Base-by-base conservation (phyloP, 257 asterid species). In the Nyctanthes arbortristis region DNA sequence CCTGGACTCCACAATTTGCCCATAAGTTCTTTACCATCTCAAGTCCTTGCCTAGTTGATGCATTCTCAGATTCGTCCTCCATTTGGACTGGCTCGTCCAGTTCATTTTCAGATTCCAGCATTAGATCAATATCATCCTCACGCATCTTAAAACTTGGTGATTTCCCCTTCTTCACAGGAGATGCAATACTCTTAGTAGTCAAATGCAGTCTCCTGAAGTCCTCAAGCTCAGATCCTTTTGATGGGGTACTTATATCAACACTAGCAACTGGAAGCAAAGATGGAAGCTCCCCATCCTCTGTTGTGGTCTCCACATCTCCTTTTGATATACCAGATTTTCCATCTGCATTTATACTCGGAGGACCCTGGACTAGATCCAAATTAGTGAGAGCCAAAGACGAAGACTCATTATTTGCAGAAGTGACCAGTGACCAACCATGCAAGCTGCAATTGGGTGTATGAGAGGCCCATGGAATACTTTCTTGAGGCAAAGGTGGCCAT, bases 201-300 rank as follows among this genome's bases (percentile, higher is more conserved):
- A 86, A 86, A 47, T 82, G 82, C 69, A 84, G 65, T 79, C 82
- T 82, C 78, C 85, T 73, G 20, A 92, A 80, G 76, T 77, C 80
- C 67, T 84, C 89, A 54, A 73, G 67, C 64, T 77, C 89, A 67
- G 83, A 67, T 65, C 72, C 84, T 83, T 78, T 81, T 13, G 78
- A 33, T 34, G 90, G 86, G 31, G 88, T 61, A 35, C 52, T 74
- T 65, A 71, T 75, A 75, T 79, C 88, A 39, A 76, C 82, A 58
- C 73, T 61, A 65, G 92, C 79, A 40, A 32, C 66, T 30, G 88
- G 75, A 76, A 75, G 66, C 72, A 84, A 67, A 65, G 93, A 82
- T 18, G 95, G 97, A 65, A 94, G 97, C 76, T 94, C 99, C 56
- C 97, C 99, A 71, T 94, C 97, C 79, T 94, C 99, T 75, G 86